A percentile compares a stretch with the other conserved stretches of the same genome.
phyloP scores from a whole-genome alignment of 2,329 filamentous ascomycete genomes.

The Amauroascus niger region DNA sequence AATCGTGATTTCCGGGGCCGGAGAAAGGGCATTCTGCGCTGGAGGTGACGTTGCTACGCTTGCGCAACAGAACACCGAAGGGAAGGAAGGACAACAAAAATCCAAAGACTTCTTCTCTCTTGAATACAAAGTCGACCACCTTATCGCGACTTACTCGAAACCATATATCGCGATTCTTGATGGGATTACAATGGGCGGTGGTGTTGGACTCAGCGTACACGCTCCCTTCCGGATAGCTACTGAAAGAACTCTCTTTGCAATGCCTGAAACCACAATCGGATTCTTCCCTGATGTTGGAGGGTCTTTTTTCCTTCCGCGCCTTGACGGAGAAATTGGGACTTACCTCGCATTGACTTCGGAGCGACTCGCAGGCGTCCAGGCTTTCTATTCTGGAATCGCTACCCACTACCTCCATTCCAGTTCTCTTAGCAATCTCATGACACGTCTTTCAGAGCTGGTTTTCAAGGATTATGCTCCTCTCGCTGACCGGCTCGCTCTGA shows the following conservation, averaged over 20 bases:
- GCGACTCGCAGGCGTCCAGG: slow-evolving; percentile 68
- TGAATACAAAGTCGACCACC: slow-evolving; percentile 93
- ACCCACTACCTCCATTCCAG: slow-evolving; percentile 96
- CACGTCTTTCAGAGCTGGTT: slow-evolving; percentile 74
- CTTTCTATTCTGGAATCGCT: slow-evolving; percentile 82
- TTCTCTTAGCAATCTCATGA: slow-evolving; percentile 68
- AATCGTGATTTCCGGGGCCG: slow-evolving; percentile 81
- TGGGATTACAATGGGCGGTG: slow-evolving; percentile 96
- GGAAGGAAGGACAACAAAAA: slow-evolving; percentile 58
- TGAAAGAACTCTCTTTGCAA: slow-evolving; percentile 89
- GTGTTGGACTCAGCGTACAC: slow-evolving; percentile 87
- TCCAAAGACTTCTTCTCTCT: slow-evolving; percentile 82
- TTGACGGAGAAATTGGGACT: slow-evolving; percentile 77
- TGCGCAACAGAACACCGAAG: slow-evolving; percentile 58
- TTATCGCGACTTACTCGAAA: slow-evolving; percentile 87
- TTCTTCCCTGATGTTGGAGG: slow-evolving; percentile 98
- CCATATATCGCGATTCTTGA: slow-evolving; percentile 95
- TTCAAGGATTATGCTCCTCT: slow-evolving; percentile 69
- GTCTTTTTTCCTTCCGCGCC: slow-evolving; percentile 85
- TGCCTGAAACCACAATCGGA: slow-evolving; percentile 97
- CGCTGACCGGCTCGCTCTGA: slow-evolving; percentile 55
- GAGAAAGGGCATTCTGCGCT: slow-evolving; percentile 77
- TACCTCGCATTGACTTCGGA: slow-evolving; percentile 91
- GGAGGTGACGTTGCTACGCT: slow-evolving; percentile 82
- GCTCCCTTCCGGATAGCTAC: slow-evolving; percentile 95